Evolutionary conservation across 208 protist genomes (phyloP).

Genomic region (Leishmania arabica): DNA sequence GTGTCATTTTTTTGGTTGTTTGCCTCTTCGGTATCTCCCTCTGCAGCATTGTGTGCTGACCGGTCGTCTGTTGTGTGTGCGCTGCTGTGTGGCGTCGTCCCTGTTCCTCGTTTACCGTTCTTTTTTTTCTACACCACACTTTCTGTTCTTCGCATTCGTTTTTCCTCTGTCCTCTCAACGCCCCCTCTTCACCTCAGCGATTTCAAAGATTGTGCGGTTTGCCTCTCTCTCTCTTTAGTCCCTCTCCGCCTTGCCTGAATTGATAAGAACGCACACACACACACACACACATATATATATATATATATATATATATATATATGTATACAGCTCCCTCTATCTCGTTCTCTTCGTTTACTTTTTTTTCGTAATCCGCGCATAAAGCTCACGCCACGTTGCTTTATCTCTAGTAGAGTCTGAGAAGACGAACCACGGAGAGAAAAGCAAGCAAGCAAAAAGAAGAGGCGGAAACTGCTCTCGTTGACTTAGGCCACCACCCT

Average conservation of each 20-base stretch:
- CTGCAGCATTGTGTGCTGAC: neutral
- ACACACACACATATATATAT: neutral
- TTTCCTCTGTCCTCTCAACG: neutral
- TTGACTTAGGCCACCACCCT: neutral
- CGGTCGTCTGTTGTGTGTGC: neutral
- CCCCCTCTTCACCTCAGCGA: constrained; percentile 1
- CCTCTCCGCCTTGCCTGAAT: neutral
- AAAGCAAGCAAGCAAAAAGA: neutral
- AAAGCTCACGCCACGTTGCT: neutral
- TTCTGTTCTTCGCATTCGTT: neutral
- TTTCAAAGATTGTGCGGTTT: neutral
- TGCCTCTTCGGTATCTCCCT: neutral
- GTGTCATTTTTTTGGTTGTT: neutral
- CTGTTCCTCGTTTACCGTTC: neutral
- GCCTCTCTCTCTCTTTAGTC: neutral
- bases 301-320: neutral
- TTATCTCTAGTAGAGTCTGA: neutral
- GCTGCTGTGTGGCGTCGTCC: neutral
- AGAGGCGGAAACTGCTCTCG: neutral
- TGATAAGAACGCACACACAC: neutral
- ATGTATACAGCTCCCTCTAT: neutral
- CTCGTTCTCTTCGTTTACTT: neutral
- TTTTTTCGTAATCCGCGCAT: neutral
- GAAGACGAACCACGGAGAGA: neutral
- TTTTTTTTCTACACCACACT: neutral